Percentiles rank a stretch among this genome's conserved stretches.
These are phyloP conservation scores for Ophiostoma triangulosporum DNA, from an alignment of 2,329 filamentous ascomycete genomes.

Conservation along the genomic window DNA sequence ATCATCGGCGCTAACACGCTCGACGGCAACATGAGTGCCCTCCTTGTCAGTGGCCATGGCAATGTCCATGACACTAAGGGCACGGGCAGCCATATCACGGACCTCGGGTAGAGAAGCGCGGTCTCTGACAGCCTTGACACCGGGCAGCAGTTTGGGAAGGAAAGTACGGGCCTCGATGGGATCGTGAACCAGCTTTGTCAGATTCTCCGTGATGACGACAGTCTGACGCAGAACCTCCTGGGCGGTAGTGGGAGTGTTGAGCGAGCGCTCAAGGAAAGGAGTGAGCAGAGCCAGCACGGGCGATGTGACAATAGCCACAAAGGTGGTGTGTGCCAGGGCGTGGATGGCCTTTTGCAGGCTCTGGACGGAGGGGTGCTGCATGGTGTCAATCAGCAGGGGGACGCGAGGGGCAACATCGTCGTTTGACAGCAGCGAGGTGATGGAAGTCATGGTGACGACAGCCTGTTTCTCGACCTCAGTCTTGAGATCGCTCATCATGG, in stretches of 20 bases:
- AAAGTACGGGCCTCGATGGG: slow-evolving; percentile 91
- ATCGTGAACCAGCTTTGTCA: slow-evolving; percentile 94
- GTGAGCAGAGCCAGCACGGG: slow-evolving; percentile 90
- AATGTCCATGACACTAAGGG: slow-evolving; percentile 77
- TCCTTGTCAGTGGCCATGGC: slow-evolving; percentile 66
- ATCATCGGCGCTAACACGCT: slow-evolving; percentile 57
- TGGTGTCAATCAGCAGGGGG: slow-evolving; percentile 81
- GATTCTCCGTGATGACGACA: slow-evolving; percentile 90
- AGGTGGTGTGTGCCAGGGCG: slow-evolving; percentile 93
- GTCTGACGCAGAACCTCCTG: slow-evolving; percentile 94
- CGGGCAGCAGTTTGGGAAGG: slow-evolving; percentile 84
- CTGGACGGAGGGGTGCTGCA: slow-evolving; percentile 84
- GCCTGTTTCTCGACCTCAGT: slow-evolving; percentile 77
- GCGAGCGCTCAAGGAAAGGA: slow-evolving; percentile 81
- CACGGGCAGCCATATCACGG: slow-evolving; percentile 72
- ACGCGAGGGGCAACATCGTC: slow-evolving; percentile 91
- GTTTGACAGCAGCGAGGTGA: slow-evolving; percentile 85
- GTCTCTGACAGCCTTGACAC: slow-evolving; percentile 78
- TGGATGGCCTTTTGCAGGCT: slow-evolving; percentile 93
- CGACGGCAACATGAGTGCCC: slow-evolving; percentile 29
- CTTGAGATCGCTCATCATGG: slow-evolving; percentile 95
- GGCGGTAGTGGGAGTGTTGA: slow-evolving; percentile 80
- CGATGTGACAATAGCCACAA: slow-evolving; percentile 89
- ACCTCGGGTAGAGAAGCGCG: slow-evolving; percentile 90
- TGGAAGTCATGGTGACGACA: slow-evolving; percentile 78